Percentiles rank a stretch among this genome's conserved stretches.
phyloP scores from a whole-genome alignment of 176 grass and related monocot genomes.

The Avena atlantica region DNA sequence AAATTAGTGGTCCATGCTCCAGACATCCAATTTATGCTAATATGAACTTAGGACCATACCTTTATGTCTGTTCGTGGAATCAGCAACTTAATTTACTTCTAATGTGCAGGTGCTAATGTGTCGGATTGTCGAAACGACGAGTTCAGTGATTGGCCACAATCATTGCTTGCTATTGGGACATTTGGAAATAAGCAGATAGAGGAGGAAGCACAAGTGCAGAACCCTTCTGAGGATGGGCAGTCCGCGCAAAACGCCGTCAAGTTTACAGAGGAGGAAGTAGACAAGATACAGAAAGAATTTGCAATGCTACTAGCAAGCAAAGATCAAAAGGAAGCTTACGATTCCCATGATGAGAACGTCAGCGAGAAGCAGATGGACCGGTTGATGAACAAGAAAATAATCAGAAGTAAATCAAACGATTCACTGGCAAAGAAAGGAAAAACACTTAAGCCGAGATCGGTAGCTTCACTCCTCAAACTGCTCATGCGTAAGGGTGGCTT shows the following conservation, averaged over 20 bases:
- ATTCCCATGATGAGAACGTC: conserved; percentile 23
- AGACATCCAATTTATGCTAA: conserved; percentile 1
- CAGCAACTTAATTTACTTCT: conserved; percentile 35
- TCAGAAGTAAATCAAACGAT: conserved; percentile 57
- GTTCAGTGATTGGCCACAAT: conserved; percentile 72
- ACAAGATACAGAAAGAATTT: conserved; percentile 63
- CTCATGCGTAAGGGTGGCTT: conserved; percentile 71
- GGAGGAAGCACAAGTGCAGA: conserved; percentile 37
- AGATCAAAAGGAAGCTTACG: conserved; percentile 37
- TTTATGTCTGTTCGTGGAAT: conserved; percentile 30
- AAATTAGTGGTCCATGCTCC: conserved; percentile 55
- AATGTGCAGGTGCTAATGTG: conserved; percentile 51
- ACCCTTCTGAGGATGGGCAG: conserved; percentile 35
- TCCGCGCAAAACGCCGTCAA: conserved; percentile 43
- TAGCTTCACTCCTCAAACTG: conserved; percentile 64
- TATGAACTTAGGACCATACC: conserved; percentile 40
- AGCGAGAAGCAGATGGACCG: conserved; percentile 44
- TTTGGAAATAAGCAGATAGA: conserved; percentile 64
- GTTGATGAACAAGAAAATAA: conserved; percentile 44
- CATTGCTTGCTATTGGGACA: conserved; percentile 81
- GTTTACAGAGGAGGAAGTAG: conserved; percentile 67
- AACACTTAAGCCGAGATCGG: conserved; percentile 61
- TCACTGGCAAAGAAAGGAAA: conserved; percentile 45
- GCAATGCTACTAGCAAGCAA: conserved; percentile 47
- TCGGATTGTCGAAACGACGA: conserved; percentile 56